These are phyloP conservation scores for Crucihimalaya himalaica DNA, from an alignment of 345 rosid genomes.

Conservation along the genomic window DNA sequence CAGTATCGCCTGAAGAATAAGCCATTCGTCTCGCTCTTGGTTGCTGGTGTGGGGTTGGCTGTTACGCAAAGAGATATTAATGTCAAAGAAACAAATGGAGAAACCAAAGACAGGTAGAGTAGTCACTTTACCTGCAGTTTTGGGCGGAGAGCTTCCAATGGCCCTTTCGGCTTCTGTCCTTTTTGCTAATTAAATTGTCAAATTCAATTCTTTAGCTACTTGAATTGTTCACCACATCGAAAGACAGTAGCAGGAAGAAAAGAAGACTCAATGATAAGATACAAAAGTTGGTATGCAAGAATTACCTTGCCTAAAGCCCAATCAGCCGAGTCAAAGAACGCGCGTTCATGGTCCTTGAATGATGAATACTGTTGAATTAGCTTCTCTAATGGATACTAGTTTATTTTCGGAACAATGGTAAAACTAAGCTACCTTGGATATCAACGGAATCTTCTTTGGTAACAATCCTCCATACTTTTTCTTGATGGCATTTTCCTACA, in stretches of 20 bases:
- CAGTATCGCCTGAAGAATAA: conserved; percentile 62
- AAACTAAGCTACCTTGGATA: conserved; percentile 60
- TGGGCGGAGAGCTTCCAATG: conserved; percentile 85
- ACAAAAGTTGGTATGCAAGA: not conserved
- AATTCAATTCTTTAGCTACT: conserved; percentile 1
- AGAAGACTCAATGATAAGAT: not conserved
- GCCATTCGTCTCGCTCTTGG: conserved; percentile 72
- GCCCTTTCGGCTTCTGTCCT: conserved; percentile 79
- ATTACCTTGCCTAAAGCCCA: conserved; percentile 91
- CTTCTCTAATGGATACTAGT: not conserved
- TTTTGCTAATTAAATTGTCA: conserved; percentile 53
- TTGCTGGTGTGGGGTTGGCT: conserved; percentile 86
- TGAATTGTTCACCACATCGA: not conserved
- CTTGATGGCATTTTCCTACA: conserved; percentile 65
- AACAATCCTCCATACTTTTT: conserved; percentile 74
- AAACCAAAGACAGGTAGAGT: not conserved
- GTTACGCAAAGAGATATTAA: not conserved
- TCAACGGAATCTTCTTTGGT: conserved; percentile 71
- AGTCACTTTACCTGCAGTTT: conserved; percentile 64
- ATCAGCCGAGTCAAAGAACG: conserved; percentile 92
- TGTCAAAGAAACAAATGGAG: not conserved
- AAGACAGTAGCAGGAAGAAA: not conserved
- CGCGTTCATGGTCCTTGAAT: conserved; percentile 78
- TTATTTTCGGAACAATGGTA: not conserved
- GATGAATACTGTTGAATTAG: conserved; percentile 1